Percentiles rank a stretch among this genome's conserved stretches.
Evolutionary conservation across 2,329 filamentous ascomycete species (phyloP).

Genomic region (Pseudocercospora musae): DNA sequence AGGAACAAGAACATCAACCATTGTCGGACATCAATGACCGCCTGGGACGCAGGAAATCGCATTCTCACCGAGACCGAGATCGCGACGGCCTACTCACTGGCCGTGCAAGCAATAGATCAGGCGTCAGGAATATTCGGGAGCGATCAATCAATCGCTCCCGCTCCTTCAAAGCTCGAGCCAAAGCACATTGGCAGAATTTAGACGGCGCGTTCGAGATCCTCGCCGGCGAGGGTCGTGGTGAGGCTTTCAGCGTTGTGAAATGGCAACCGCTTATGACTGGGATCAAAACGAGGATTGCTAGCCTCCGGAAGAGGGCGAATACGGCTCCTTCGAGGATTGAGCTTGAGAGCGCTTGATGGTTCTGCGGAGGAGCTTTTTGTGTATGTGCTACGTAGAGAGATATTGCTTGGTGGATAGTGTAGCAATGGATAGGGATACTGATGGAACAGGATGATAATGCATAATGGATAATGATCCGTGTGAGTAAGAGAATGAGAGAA

Average conservation of each 20-base stretch:
- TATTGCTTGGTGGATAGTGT: neutral
- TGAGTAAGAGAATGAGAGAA: neutral
- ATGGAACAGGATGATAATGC: conserved; percentile 17
- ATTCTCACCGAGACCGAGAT: neutral
- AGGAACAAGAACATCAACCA: conserved; percentile 3
- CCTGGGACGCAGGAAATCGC: neutral
- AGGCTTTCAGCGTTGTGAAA: conserved; percentile 4
- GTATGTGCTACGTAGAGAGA: neutral
- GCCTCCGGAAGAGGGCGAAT: conserved; percentile 23
- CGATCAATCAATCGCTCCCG: conserved; percentile 14
- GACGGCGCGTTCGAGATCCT: conserved; percentile 19
- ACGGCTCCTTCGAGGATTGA: conserved; percentile 25
- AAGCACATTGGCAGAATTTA: conserved; percentile 10
- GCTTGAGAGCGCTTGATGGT: conserved; percentile 14
- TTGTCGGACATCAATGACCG: neutral
- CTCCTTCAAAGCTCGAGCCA: conserved; percentile 7
- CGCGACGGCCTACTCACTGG: neutral
- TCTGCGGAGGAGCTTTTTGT: neutral
- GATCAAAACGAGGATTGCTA: conserved; percentile 21
- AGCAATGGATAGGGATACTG: neutral
- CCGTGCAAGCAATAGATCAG: neutral
- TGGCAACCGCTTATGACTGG: conserved; percentile 22
- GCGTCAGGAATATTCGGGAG: neutral
- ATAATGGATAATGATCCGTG: conserved; percentile 30
- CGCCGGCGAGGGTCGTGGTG: conserved; percentile 3